A percentile compares a stretch with the other conserved stretches of the same genome.
phyloP scores from a whole-genome alignment of 495 filamentous ascomycete species.

The Rostrohypoxylon terebratum region DNA sequence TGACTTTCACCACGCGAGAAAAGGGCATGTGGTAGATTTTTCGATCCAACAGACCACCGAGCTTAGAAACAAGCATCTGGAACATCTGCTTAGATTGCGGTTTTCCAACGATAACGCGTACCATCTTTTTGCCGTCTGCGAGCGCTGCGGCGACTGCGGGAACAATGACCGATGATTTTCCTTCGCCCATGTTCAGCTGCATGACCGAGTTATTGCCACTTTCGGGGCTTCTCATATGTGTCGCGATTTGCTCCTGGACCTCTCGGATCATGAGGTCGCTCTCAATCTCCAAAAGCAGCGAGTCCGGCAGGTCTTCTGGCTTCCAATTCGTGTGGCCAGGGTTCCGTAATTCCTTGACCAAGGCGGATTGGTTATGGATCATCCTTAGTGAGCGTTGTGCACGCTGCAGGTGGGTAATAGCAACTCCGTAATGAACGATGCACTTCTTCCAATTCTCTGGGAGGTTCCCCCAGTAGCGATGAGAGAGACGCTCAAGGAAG shows the following conservation, averaged over 20 bases:
- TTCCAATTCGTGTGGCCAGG: constrained; percentile 65
- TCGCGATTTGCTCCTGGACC: constrained; percentile 69
- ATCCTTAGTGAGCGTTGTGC: constrained; percentile 51
- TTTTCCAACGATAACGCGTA: constrained; percentile 71
- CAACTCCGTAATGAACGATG: constrained; percentile 54
- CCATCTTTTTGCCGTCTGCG: constrained; percentile 64
- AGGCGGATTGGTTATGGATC: constrained; percentile 48
- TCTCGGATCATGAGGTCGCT: constrained; percentile 70
- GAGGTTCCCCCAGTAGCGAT: constrained; percentile 39
- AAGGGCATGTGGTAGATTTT: constrained; percentile 72
- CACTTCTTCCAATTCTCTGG: constrained; percentile 46
- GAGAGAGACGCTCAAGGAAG: constrained; percentile 53
- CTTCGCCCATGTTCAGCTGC: constrained; percentile 82
- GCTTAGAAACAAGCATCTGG: constrained; percentile 67
- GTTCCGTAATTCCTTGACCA: constrained; percentile 65
- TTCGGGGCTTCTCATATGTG: constrained; percentile 65
- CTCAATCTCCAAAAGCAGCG: constrained; percentile 73
- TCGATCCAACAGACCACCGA: constrained; percentile 70
- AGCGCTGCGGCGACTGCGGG: constrained; percentile 69
- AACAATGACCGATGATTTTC: constrained; percentile 78
- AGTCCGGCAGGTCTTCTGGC: constrained; percentile 65
- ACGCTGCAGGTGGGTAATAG: constrained; percentile 52
- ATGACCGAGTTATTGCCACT: constrained; percentile 64
- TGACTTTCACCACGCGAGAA: constrained; percentile 62
- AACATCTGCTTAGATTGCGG: constrained; percentile 72